Conservation (phyloP, 345 rosid species). For the Sonneratia alba region DNA sequence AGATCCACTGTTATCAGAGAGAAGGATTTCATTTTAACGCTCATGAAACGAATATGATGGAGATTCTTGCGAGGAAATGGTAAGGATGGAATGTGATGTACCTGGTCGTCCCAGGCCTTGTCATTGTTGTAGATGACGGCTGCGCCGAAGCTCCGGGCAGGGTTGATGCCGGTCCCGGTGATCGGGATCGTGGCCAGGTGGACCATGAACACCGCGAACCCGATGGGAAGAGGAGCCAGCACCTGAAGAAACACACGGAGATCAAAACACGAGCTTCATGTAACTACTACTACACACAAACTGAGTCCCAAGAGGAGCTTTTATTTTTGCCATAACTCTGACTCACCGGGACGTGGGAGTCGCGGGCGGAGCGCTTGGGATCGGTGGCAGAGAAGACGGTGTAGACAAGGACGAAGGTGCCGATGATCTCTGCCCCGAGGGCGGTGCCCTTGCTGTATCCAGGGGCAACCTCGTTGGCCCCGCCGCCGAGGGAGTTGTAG, state of each 20-base stretch:
- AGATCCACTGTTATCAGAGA: conserved; percentile 41
- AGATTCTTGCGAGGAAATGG: too few relatives aligned
- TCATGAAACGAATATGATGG: too few relatives aligned
- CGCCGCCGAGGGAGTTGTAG: conserved; percentile 55
- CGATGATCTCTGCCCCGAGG: conserved; percentile 77
- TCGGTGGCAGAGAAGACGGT: conserved; percentile 81
- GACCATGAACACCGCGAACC: conserved; percentile 65
- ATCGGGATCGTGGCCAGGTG: conserved; percentile 68
- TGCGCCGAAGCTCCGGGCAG: conserved; percentile 60
- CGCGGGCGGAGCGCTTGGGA: conserved; percentile 83
- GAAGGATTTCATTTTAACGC: too few relatives aligned
- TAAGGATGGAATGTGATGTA: conserved; percentile 7
- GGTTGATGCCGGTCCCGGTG: conserved; percentile 65
- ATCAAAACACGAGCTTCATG: too few relatives aligned
- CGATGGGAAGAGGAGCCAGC: conserved; percentile 74
- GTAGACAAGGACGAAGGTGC: conserved; percentile 68
- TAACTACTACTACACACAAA: too few relatives aligned
- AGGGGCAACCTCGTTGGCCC: conserved; percentile 40
- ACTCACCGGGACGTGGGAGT: conserved; percentile 77
- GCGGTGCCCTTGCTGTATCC: conserved; percentile 68
- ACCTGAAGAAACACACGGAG: conserved; percentile 18
- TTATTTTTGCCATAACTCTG: too few relatives aligned
- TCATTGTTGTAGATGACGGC: conserved; percentile 45
- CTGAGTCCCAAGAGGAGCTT: too few relatives aligned
- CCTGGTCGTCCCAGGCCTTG: conserved; percentile 57